These are phyloP conservation scores for Heterobasidion parviporum DNA, from an alignment of 1,284 basidiomycete genomes.

Conservation along the genomic window DNA sequence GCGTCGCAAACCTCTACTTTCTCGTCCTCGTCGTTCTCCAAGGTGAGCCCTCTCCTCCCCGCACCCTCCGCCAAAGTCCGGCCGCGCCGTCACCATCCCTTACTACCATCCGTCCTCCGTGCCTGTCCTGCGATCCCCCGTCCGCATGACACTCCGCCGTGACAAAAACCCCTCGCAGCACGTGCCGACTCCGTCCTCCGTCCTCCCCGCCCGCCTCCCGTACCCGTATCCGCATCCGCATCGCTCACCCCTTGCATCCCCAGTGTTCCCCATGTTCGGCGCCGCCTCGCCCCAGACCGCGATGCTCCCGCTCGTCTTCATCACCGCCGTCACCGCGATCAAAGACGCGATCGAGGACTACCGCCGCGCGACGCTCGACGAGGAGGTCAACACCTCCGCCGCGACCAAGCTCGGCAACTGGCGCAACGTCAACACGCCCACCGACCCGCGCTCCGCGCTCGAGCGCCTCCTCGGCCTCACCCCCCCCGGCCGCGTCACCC, in stretches of 20 bases:
- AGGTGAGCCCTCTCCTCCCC: conserved; percentile 32
- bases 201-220: background rate
- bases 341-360: conserved; percentile 96
- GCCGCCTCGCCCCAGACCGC: conserved; percentile 80
- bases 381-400: conserved; percentile 88
- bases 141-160: too few relatives aligned
- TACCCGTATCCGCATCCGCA: background rate
- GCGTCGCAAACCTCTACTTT: conserved; percentile 93
- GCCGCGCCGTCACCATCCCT: too few relatives aligned
- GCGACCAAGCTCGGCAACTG: conserved; percentile 82
- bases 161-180: too few relatives aligned
- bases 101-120: too few relatives aligned
- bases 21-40: conserved; percentile 79
- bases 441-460: conserved; percentile 68
- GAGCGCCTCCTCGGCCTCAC: conserved; percentile 66
- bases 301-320: conserved; percentile 84
- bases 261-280: conserved; percentile 88
- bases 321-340: conserved; percentile 83
- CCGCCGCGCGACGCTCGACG: conserved; percentile 78
- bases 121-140: too few relatives aligned
- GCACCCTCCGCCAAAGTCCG: background rate
- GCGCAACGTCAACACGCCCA: conserved; percentile 85
- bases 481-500: conserved; percentile 67
- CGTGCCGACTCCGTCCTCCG: too few relatives aligned
- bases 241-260: background rate